phyloP scores from a whole-genome alignment of 1,284 basidiomycete genomes.

The Sparassis latifolia region DNA sequence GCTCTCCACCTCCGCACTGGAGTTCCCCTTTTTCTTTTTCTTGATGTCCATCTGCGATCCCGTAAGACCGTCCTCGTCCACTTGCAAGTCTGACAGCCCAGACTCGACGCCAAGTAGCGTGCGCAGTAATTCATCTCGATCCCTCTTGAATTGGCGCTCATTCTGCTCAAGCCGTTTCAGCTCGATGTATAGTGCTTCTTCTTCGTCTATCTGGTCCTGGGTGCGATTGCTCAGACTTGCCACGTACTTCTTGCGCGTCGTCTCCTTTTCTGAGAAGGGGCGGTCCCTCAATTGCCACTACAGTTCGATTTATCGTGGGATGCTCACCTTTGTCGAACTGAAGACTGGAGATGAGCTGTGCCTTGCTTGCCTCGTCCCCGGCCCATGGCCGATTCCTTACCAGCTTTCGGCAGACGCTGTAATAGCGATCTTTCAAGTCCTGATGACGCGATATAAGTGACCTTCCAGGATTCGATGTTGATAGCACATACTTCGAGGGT shows the following conservation, averaged over 20 bases:
- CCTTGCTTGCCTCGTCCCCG: constrained; percentile 70
- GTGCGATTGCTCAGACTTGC: constrained; percentile 82
- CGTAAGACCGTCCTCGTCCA: constrained; percentile 49
- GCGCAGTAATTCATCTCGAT: constrained; percentile 86
- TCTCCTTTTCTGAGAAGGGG: constrained; percentile 67
- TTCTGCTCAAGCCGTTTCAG: constrained; percentile 92
- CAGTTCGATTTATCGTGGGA: background rate
- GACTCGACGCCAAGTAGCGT: constrained; percentile 82
- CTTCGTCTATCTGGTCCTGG: constrained; percentile 86
- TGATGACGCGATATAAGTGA: constrained; percentile 24
- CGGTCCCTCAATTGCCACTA: background rate
- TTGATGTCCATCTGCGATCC: constrained; percentile 34
- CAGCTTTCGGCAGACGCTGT: constrained; percentile 85
- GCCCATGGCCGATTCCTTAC: constrained; percentile 80
- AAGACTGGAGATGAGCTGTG: constrained; percentile 63
- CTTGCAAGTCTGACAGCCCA: constrained; percentile 65
- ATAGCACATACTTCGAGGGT: constrained; percentile 57
- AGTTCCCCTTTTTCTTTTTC: constrained; percentile 41
- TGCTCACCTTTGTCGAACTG: constrained; percentile 75
- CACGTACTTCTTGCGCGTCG: constrained; percentile 86
- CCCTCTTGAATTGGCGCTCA: constrained; percentile 82
- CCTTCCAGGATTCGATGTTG: background rate
- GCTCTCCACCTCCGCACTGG: constrained; percentile 49
- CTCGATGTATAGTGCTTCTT: constrained; percentile 94
- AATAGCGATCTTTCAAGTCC: constrained; percentile 96